Percentiles rank a stretch among this genome's conserved stretches.
phyloP scores from a whole-genome alignment of 768 basidiomycete species.

The Vararia minispora region DNA sequence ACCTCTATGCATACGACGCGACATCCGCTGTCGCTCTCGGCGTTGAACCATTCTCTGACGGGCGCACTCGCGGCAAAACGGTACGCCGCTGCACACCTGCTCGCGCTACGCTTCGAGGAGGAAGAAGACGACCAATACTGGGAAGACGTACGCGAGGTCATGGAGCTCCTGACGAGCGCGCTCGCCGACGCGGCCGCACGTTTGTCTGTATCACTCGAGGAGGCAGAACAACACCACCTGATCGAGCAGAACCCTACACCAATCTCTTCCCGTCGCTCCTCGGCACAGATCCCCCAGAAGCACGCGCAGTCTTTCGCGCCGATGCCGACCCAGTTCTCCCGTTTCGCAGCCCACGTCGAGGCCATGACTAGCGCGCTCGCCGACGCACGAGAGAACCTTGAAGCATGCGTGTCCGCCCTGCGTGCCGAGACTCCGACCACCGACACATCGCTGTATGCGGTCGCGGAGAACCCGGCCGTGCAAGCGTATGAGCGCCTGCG shows the following conservation, averaged over 20 bases:
- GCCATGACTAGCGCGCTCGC: conserved; percentile 57
- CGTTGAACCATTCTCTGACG: conserved; percentile 50
- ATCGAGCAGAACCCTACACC: conserved; percentile 39
- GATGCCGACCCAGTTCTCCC: conserved; percentile 52
- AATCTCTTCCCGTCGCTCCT: conserved; percentile 6
- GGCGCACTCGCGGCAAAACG: conserved; percentile 62
- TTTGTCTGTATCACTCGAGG: conserved; percentile 52
- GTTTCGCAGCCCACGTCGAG: conserved; percentile 67
- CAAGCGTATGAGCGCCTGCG: conserved; percentile 68
- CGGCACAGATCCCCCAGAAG: conserved; percentile 1
- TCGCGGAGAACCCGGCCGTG: conserved; percentile 32
- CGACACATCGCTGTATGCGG: not conserved
- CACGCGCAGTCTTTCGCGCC: conserved; percentile 54
- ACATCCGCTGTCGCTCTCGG: conserved; percentile 57
- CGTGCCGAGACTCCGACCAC: conserved; percentile 23
- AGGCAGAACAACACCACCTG: conserved; percentile 40
- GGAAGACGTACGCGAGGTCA: conserved; percentile 74
- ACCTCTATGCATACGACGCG: conserved; percentile 48
- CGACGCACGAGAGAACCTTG: conserved; percentile 59
- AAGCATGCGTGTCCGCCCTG: conserved; percentile 47
- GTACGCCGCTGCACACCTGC: conserved; percentile 68
- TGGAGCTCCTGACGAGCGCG: conserved; percentile 56
- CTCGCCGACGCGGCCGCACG: conserved; percentile 54
- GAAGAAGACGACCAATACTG: conserved; percentile 71
- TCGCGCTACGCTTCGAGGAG: conserved; percentile 61